Percentiles rank a stretch among this genome's conserved stretches.
Evolutionary conservation across 2,329 filamentous ascomycete genomes (phyloP).

Genomic region (Fusarium siculi): DNA sequence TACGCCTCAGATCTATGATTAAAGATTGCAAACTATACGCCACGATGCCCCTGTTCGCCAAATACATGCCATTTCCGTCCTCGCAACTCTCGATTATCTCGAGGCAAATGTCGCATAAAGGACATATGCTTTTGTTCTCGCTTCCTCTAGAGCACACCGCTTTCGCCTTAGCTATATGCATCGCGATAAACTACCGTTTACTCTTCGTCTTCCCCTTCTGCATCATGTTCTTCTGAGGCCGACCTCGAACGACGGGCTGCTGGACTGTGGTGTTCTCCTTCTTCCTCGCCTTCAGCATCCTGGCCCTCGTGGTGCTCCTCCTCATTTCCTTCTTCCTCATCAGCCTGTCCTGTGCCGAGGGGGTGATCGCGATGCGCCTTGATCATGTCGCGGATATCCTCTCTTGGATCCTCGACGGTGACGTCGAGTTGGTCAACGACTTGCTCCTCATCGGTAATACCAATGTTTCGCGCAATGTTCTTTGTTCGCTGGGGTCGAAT

Average conservation of each 20-base stretch:
- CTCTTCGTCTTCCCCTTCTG: conserved; percentile 59
- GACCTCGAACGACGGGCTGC: conserved; percentile 42
- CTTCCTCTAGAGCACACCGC: conserved; percentile 11
- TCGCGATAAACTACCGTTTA: conserved; percentile 43
- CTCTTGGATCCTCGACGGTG: conserved; percentile 64
- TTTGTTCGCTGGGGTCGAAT: conserved; percentile 72
- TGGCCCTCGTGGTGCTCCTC: conserved; percentile 47
- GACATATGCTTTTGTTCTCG: background rate
- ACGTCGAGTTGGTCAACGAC: conserved; percentile 67
- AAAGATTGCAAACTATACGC: conserved; percentile 32
- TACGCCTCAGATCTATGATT: conserved; percentile 38
- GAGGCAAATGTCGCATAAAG: conserved; percentile 6
- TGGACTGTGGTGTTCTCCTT: conserved; percentile 32
- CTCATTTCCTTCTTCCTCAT: conserved; percentile 49
- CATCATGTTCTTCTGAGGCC: conserved; percentile 52
- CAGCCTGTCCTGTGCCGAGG: conserved; percentile 58
- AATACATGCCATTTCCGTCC: conserved; percentile 20
- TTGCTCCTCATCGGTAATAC: conserved; percentile 61
- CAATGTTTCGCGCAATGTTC: conserved; percentile 67
- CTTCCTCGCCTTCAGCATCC: conserved; percentile 42
- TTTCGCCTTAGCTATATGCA: conserved; percentile 58
- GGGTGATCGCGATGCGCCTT: conserved; percentile 64
- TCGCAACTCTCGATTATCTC: background rate
- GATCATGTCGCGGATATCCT: conserved; percentile 63
- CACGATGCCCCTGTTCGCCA: conserved; percentile 27